Base-by-base conservation (phyloP, 495 filamentous ascomycete genomes). In the Xylaria cubensis region DNA sequence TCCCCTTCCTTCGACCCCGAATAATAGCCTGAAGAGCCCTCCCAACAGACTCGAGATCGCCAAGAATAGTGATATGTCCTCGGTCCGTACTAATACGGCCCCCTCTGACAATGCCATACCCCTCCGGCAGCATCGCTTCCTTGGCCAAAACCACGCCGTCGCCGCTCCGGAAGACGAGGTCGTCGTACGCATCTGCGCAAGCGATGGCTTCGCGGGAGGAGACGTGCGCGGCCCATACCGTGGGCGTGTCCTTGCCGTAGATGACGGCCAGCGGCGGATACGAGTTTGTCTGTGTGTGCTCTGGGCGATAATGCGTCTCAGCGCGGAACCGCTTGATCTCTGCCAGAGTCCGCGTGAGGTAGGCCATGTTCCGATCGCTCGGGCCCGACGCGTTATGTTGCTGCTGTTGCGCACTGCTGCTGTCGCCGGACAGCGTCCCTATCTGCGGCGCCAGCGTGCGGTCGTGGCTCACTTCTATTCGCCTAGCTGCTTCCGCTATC, bases 121-220 rank as follows among this genome's bases (percentile, higher is more conserved):
- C 94, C 7, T 84, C 80, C 1, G 95, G 95, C 72, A 97, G 78
- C 94, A 97, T 96, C 0, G 94, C 92, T 67, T 95, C 93, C 51
- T 85, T 86, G 0, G 95, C 94, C 19, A 98, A 84, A 77, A 94
- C 94, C 0, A 98, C 95, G 0, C 95, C 95, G 79, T 98, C 95
- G 0, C 95, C 95, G 46, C 89, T 91, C 0, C 91, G 92, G 80
- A 98, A 98, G 0, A 93, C 88, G 3, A 97, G 84, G 70, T 97
- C 91, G 72, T 97, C 95, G 77, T 97, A 98, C 3, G 91, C 90
- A 81, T 97, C 93, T 1, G 88, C 81, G 48, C 89, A 88, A 66
- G 90, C 89, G 73, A 98, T 97, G 0, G 78, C 82, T n/a, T 82
- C 84, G 9, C 81, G 77, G 2, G 89, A 88, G 6, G 86, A 75